Conservation (phyloP, 108 stramenopile genomes). For the Cyclotella baltica region DNA sequence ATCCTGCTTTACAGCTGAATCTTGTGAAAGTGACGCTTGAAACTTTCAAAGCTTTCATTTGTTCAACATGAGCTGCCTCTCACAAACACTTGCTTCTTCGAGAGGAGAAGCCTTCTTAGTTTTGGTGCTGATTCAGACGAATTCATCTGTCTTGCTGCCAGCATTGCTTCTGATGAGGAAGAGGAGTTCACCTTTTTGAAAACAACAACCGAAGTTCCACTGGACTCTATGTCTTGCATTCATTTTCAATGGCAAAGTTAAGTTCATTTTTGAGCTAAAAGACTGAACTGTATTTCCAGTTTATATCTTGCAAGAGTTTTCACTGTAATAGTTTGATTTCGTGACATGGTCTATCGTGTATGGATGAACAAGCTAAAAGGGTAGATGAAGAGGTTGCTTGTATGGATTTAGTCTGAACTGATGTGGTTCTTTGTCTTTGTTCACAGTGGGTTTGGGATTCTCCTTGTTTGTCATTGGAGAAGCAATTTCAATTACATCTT, state of each 20-base stretch:
- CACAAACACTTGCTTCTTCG: constrained; percentile 3
- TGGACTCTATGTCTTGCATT: not conserved
- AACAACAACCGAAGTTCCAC: too few species aligned
- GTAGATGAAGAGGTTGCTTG: not conserved
- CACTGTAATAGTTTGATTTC: not conserved
- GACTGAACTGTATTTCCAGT: not conserved
- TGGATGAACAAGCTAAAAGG: not conserved
- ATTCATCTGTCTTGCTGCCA: not conserved
- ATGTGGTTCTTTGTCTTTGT: not conserved
- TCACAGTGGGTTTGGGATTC: not conserved
- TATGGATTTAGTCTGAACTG: not conserved
- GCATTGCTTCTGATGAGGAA: not conserved
- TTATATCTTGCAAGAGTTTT: not conserved
- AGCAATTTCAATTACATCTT: too few species aligned
- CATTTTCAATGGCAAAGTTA: not conserved
- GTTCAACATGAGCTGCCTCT: not conserved
- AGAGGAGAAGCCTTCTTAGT: not conserved
- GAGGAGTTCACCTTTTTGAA: too few species aligned
- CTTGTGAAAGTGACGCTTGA: not conserved
- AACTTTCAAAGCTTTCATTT: not conserved
- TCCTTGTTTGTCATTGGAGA: not conserved
- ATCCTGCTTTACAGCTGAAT: not conserved
- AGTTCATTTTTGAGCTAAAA: not conserved
- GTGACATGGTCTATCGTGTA: not conserved
- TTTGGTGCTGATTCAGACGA: not conserved